phyloP scores from a whole-genome alignment of 345 rosid genomes.

The Angophora floribunda region DNA sequence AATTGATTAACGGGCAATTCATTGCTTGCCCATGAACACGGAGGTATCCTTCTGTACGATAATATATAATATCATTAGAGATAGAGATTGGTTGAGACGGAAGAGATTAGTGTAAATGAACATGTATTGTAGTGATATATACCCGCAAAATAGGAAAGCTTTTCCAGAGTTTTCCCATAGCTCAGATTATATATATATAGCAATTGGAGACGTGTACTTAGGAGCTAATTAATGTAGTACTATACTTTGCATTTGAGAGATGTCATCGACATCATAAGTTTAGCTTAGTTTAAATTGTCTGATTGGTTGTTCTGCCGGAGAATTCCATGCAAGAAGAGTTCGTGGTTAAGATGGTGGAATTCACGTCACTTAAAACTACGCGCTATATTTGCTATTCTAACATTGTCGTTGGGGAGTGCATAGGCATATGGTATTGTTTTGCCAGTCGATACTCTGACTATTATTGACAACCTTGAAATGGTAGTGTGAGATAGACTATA shows the following conservation, averaged over 20 bases:
- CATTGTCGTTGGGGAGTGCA: neutral
- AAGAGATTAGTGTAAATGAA: neutral
- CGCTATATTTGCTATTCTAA: neutral
- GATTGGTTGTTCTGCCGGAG: neutral
- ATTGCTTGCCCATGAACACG: neutral
- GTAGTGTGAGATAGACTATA: no score
- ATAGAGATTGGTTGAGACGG: neutral
- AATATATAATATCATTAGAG: neutral
- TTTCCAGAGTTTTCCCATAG: neutral
- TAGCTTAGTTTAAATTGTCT: neutral
- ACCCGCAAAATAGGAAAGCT: neutral
- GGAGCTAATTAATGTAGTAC: neutral
- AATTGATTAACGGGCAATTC: neutral
- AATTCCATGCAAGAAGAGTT: neutral
- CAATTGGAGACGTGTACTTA: neutral
- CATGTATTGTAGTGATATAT: neutral
- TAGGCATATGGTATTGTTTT: no score
- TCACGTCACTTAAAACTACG: neutral
- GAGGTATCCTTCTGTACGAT: neutral
- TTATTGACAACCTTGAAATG: no score
- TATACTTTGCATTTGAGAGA: neutral
- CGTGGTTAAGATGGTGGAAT: neutral
- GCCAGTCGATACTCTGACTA: no score
- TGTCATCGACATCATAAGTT: neutral
- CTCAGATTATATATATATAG: neutral